phyloP scores from a whole-genome alignment of 768 basidiomycete species.

The Neoboletus subvelutipes region DNA sequence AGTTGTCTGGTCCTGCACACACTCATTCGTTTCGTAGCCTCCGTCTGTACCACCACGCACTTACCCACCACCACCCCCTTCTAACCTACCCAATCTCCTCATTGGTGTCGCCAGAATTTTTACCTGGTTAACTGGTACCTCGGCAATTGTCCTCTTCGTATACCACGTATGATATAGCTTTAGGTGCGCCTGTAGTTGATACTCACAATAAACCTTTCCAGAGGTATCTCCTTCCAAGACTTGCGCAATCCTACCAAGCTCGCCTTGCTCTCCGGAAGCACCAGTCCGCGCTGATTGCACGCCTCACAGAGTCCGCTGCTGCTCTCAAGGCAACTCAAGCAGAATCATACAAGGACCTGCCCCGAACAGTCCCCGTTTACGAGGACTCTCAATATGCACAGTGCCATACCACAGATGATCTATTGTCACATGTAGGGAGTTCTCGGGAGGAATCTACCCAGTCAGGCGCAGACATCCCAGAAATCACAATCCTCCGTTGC shows the following conservation, averaged over 20 bases:
- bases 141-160: slow-evolving; percentile 54
- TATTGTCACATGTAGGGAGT: slow-evolving; percentile 23
- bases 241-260: slow-evolving; percentile 57
- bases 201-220: slow-evolving; percentile 29
- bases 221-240: slow-evolving; percentile 69
- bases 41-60: slow-evolving; percentile 68
- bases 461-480: slow-evolving; percentile 38
- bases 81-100: slow-evolving; percentile 66
- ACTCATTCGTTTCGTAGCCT: slow-evolving; percentile 23
- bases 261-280: slow-evolving; percentile 61
- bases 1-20: not conserved
- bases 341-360: slow-evolving; percentile 56
- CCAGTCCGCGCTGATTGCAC: slow-evolving; percentile 54
- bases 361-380: slow-evolving; percentile 48
- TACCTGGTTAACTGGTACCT: slow-evolving; percentile 65
- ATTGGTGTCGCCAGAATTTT: slow-evolving; percentile 59
- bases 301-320: slow-evolving; percentile 55
- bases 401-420: slow-evolving; percentile 46
- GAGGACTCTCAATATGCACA: slow-evolving; percentile 46
- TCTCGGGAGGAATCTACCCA: slow-evolving; percentile 15
- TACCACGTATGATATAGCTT: slow-evolving; percentile 57
- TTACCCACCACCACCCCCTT: slow-evolving; percentile 70
- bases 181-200: not conserved
- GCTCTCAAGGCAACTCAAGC: slow-evolving; percentile 55
- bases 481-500: slow-evolving; percentile 61